Percentiles rank a stretch among this genome's conserved stretches.
These are phyloP conservation scores for Candolleomyces eurysporus DNA, from an alignment of 768 basidiomycete species.

Conservation along the genomic window DNA sequence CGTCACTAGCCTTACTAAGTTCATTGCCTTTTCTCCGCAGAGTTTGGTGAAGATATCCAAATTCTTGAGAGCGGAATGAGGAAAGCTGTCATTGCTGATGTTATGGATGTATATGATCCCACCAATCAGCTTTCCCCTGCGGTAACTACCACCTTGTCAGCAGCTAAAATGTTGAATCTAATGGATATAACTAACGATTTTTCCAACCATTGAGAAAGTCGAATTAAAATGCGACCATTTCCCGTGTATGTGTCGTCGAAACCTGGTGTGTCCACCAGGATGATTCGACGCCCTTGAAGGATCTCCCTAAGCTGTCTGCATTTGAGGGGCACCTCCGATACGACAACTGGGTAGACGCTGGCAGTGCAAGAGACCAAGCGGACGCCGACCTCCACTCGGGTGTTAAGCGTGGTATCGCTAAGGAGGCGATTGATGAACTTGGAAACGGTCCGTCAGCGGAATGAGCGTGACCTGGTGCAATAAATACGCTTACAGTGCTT, in stretches of 20 bases:
- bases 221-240: constrained; percentile 20
- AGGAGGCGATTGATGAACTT: not conserved
- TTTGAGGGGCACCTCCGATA: not conserved
- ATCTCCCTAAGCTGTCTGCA: not conserved
- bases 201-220: constrained; percentile 21
- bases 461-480: not conserved
- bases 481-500: constrained; percentile 6
- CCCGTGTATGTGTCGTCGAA: constrained; percentile 2
- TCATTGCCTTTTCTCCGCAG: constrained; percentile 11
- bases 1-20: not conserved
- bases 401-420: not conserved
- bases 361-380: not conserved
- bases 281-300: constrained; percentile 2
- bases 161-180: not conserved
- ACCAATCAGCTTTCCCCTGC: constrained; percentile 9
- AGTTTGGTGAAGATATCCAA: constrained; percentile 13
- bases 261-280: constrained; percentile 10
- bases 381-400: not conserved
- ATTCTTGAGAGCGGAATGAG: constrained; percentile 7
- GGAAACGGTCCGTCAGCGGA: not conserved
- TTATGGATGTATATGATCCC: constrained; percentile 22
- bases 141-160: constrained; percentile 6
- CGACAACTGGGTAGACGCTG: not conserved
- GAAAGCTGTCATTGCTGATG: constrained; percentile 16
- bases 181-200: not conserved